Conservation (phyloP, 1,139 yeast genomes). For the Yamadazyma pseudoaaseri region DNA sequence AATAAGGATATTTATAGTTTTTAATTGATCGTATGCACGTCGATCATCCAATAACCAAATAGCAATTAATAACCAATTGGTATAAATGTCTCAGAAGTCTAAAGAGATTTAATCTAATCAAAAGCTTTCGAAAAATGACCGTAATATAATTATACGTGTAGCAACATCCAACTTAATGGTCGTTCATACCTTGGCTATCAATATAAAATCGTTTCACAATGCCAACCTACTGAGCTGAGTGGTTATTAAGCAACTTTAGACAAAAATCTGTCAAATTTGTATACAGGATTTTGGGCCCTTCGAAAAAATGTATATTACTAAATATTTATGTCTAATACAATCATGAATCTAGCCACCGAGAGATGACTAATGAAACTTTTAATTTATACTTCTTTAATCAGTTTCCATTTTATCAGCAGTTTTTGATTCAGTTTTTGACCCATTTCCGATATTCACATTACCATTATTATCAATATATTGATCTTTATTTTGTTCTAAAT, state of each 20-base stretch:
- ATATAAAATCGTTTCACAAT: no score
- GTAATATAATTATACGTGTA: no score
- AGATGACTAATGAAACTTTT: no score
- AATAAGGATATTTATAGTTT: not conserved
- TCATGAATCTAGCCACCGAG: not conserved
- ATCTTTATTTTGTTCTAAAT: constrained; percentile 62
- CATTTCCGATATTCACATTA: constrained; percentile 50
- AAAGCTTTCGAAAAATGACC: no score
- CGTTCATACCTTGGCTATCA: no score
- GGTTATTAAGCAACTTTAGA: no score
- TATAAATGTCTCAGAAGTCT: not conserved
- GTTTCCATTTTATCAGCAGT: constrained; percentile 54
- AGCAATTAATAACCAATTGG: constrained; percentile 7
- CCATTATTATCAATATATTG: constrained; percentile 77
- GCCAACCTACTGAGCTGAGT: no score
- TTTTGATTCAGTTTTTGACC: constrained; percentile 1
- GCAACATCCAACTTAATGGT: no score
- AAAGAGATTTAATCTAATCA: no score
- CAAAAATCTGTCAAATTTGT: no score
- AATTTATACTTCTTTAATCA: no score
- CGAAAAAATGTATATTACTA: not conserved
- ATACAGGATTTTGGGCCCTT: no score
- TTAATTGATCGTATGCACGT: not conserved
- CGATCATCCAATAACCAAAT: constrained; percentile 4
- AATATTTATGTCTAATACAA: not conserved